phyloP scores from a whole-genome alignment of 495 filamentous ascomycete genomes.

The Tuber magnatum region DNA sequence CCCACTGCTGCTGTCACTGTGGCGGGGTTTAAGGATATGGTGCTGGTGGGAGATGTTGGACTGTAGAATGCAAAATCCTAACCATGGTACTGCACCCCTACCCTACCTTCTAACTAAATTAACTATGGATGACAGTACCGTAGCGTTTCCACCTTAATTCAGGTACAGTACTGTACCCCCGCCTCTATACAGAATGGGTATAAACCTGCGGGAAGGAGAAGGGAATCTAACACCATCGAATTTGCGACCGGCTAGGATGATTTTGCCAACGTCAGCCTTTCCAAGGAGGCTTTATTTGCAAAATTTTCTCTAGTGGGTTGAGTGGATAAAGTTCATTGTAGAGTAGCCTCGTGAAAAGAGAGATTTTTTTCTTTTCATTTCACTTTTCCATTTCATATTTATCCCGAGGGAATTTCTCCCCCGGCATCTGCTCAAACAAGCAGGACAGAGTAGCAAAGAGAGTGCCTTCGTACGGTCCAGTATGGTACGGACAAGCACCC shows the following conservation, averaged over 20 bases:
- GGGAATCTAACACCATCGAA: not conserved
- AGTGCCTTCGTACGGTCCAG: not conserved
- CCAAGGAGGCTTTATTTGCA: not conserved
- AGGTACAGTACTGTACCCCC: too few relatives aligned
- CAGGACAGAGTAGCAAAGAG: not conserved
- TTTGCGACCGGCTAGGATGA: not conserved
- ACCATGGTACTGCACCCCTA: not conserved
- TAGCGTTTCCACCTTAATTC: not conserved
- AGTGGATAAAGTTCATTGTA: not conserved
- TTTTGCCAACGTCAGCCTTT: not conserved
- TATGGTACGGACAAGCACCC: not conserved
- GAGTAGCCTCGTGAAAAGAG: not conserved
- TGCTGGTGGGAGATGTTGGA: not conserved
- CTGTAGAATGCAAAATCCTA: not conserved
- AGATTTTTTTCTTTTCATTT: not conserved
- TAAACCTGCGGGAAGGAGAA: not conserved
- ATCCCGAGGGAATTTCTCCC: not conserved
- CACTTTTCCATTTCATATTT: not conserved
- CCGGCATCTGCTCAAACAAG: not conserved
- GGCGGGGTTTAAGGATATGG: not conserved
- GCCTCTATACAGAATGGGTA: not conserved
- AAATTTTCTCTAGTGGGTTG: not conserved
- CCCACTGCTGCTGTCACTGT: not conserved
- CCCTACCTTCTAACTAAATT: too few relatives aligned
- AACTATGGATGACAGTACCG: not conserved